These are phyloP conservation scores for Tillandsia fasciculata DNA, from an alignment of 176 grass and related monocot genomes.

Conservation along the genomic window DNA sequence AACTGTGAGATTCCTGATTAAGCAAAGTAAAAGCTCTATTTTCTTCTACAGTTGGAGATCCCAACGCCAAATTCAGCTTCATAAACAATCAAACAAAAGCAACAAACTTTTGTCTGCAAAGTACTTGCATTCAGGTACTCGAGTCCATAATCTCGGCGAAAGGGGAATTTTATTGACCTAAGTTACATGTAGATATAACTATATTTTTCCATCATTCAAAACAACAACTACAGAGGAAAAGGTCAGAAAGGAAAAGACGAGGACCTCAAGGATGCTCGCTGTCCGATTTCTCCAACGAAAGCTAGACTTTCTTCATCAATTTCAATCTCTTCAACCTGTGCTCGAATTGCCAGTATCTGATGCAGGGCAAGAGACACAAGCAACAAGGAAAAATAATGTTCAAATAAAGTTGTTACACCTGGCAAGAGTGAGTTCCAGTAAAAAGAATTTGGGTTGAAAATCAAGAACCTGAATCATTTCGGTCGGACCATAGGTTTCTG, in stretches of 20 bases:
- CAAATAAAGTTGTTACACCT: constrained; percentile 18
- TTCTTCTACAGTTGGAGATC: too few relatives aligned
- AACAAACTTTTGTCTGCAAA: too few relatives aligned
- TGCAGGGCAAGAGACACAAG: background rate
- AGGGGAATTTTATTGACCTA: too few relatives aligned
- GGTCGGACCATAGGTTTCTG: constrained; percentile 83
- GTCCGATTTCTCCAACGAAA: constrained; percentile 84
- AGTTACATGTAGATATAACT: too few relatives aligned
- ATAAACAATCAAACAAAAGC: too few relatives aligned
- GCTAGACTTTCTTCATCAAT: constrained; percentile 94
- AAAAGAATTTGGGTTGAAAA: constrained; percentile 21
- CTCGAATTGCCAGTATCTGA: constrained; percentile 84
- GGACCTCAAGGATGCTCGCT: constrained; percentile 83
- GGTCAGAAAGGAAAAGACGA: background rate
- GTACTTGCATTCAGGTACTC: too few relatives aligned
- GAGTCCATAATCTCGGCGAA: too few relatives aligned
- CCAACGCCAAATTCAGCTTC: too few relatives aligned
- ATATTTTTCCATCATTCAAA: background rate
- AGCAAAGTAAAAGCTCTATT: too few relatives aligned
- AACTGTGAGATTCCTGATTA: too few relatives aligned
- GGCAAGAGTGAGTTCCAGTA: background rate
- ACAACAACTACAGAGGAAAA: background rate
- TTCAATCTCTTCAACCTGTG: constrained; percentile 90
- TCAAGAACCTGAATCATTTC: constrained; percentile 85
- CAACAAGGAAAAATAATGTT: constrained; percentile 5